These are phyloP conservation scores for Nemania sp. DNA, from an alignment of 2,329 filamentous ascomycete genomes.

Conservation along the genomic window DNA sequence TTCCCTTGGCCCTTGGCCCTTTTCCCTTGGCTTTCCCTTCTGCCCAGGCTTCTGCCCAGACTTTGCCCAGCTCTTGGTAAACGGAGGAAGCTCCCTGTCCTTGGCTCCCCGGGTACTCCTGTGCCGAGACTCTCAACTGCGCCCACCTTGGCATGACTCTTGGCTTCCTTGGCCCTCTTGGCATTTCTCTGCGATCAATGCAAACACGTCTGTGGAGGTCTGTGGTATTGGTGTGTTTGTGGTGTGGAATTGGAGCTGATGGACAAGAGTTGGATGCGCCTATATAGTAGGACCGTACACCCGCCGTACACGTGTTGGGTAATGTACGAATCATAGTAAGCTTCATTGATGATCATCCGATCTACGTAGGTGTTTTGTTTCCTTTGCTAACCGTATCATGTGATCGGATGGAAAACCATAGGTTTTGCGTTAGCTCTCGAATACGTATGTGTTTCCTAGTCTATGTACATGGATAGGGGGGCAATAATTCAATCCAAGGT, in stretches of 20 bases:
- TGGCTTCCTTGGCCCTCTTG: conserved; percentile 31
- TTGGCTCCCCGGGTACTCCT: conserved; percentile 45
- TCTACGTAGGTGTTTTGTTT: background rate
- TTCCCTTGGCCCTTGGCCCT: background rate
- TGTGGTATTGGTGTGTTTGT: background rate
- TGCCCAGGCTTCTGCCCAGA: conserved; percentile 10
- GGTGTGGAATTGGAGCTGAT: conserved; percentile 9
- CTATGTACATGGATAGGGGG: no score
- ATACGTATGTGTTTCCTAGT: no score
- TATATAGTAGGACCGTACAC: background rate
- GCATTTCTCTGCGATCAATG: background rate
- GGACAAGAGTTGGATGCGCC: background rate
- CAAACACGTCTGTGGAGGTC: background rate
- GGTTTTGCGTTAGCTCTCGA: no score
- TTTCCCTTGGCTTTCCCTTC: background rate
- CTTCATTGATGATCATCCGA: background rate
- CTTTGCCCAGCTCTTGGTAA: conserved; percentile 19
- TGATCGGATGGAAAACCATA: no score
- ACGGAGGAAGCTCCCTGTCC: conserved; percentile 29
- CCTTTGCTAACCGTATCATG: no score
- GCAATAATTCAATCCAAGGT: no score
- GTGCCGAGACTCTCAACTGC: conserved; percentile 48
- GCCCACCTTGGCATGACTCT: conserved; percentile 42
- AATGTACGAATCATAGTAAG: conserved; percentile 26
- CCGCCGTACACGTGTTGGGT: no score